phyloP scores from a whole-genome alignment of 176 grass and related monocot genomes.

The Aegilops bicornis region DNA sequence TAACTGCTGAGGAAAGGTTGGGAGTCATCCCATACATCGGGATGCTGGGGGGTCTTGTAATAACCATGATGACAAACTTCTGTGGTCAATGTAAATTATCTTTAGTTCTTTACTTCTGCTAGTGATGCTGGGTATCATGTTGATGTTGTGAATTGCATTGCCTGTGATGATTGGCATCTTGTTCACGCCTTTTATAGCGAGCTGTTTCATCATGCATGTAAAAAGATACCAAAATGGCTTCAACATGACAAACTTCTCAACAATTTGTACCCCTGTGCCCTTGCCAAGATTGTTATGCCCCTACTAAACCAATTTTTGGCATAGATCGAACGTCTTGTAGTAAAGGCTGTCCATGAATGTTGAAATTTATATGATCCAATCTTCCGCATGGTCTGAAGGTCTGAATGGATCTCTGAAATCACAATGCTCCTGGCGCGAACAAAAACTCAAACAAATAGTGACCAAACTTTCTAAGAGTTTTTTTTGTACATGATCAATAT shows the following conservation, averaged over 20 bases:
- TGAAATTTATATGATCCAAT: background rate
- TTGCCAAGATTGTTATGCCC: too few relatives aligned
- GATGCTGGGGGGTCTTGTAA: slow-evolving; percentile 25
- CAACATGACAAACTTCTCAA: too few relatives aligned
- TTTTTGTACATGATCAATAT: too few relatives aligned
- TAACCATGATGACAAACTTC: slow-evolving; percentile 15
- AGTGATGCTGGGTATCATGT: background rate
- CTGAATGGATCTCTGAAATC: background rate
- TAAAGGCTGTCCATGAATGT: background rate
- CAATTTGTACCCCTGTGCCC: background rate
- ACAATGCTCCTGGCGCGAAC: too few relatives aligned
- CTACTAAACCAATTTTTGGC: too few relatives aligned
- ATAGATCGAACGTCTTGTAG: too few relatives aligned
- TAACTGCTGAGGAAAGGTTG: background rate
- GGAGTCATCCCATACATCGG: background rate
- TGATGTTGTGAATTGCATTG: background rate
- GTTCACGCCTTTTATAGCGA: background rate
- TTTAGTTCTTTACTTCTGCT: background rate
- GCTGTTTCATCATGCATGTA: background rate
- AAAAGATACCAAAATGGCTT: background rate
- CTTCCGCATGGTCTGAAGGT: background rate
- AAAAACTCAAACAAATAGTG: too few relatives aligned
- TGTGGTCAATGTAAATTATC: background rate
- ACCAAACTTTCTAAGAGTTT: too few relatives aligned
- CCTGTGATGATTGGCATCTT: background rate